Conservation (phyloP, 352 stramenopile species). For the Phytophthora constricta region DNA sequence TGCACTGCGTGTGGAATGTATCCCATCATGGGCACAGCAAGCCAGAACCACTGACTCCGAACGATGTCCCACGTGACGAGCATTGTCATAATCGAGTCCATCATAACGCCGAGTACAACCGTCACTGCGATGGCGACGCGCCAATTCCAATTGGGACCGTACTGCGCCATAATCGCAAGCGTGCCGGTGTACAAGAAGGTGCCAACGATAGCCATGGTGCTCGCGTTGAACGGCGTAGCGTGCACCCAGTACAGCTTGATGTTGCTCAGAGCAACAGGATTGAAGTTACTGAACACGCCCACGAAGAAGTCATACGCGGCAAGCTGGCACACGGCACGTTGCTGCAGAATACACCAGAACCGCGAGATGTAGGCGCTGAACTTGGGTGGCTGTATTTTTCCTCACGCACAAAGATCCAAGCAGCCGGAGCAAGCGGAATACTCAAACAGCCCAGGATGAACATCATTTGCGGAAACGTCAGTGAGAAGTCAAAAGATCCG, state of each 20-base stretch:
- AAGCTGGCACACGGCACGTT: conserved; percentile 68
- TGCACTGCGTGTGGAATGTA: conserved; percentile 55
- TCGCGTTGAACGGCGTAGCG: conserved; percentile 63
- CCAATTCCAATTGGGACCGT: conserved; percentile 66
- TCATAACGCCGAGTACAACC: conserved; percentile 42
- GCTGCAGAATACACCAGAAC: conserved; percentile 66
- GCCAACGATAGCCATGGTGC: conserved; percentile 56
- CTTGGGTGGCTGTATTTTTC: conserved; percentile 23
- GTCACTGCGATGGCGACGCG: conserved; percentile 51
- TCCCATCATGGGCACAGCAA: conserved; percentile 58
- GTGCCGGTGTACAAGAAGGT: conserved; percentile 58
- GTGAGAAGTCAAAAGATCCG: conserved; percentile 58
- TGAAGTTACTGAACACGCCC: conserved; percentile 68
- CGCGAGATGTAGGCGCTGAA: conserved; percentile 44
- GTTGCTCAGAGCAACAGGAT: conserved; percentile 57
- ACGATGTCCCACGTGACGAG: conserved; percentile 56
- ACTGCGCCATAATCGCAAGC: conserved; percentile 50
- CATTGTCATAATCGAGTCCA: conserved; percentile 63
- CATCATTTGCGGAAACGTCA: conserved; percentile 60
- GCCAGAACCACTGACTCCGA: conserved; percentile 72
- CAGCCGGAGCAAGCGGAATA: conserved; percentile 38
- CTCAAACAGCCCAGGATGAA: conserved; percentile 47
- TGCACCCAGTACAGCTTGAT: conserved; percentile 68
- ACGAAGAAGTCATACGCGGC: conserved; percentile 73
- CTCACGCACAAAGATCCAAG: conserved; percentile 43